phyloP scores from a whole-genome alignment of 73 alveolate genomes.

The Tetrahymena malaccensis region DNA sequence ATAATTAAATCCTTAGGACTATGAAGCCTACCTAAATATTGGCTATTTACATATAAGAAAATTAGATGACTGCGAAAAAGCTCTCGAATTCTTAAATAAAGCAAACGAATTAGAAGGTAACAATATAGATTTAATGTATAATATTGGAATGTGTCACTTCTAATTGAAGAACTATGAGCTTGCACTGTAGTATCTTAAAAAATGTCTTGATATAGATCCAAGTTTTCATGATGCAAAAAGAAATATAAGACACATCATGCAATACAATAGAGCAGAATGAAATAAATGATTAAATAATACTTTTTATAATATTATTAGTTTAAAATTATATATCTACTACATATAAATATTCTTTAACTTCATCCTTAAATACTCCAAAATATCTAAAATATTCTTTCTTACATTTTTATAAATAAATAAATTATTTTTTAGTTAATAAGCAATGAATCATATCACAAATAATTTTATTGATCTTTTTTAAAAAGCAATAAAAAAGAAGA shows the following conservation, averaged over 20 bases:
- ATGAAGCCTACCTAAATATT: not conserved
- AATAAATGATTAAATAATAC: not conserved
- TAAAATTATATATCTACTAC: not conserved
- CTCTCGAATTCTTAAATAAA: not conserved
- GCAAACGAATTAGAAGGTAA: not conserved
- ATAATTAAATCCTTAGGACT: not conserved
- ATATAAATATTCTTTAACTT: not conserved
- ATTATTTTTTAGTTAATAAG: too few relatives aligned
- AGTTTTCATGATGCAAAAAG: not conserved
- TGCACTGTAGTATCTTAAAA: not conserved
- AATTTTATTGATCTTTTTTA: too few relatives aligned
- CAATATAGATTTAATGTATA: not conserved
- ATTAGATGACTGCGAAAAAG: not conserved
- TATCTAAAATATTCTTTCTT: too few relatives aligned
- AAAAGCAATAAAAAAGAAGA: too few relatives aligned
- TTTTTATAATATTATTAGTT: not conserved
- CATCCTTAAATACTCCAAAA: not conserved
- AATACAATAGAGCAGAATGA: not conserved
- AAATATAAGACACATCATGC: not conserved
- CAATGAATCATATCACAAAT: too few relatives aligned
- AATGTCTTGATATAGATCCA: not conserved
- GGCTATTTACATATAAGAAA: not conserved
- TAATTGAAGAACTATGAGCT: not conserved
- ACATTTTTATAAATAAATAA: too few relatives aligned
- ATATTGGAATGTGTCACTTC: not conserved